Conservation (phyloP, 2,329 filamentous ascomycete species). For the Paraphoma chrysanthemicola region DNA sequence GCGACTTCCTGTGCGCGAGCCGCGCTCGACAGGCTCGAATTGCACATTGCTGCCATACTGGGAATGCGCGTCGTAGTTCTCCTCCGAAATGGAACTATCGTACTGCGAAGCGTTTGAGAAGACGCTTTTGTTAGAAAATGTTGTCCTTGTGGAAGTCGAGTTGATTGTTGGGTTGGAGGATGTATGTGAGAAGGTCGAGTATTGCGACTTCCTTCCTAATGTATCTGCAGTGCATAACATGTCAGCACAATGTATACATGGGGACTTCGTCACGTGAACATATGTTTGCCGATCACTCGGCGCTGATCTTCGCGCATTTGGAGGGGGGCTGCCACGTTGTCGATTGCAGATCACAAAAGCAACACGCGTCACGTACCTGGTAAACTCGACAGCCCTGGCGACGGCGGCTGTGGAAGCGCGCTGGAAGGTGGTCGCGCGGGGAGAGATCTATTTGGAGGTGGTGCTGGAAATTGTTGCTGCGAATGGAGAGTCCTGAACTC, state of each 20-base stretch:
- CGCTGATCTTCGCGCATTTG: conserved; percentile 10
- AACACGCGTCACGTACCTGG: conserved; percentile 25
- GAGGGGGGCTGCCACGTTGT: conserved; percentile 6
- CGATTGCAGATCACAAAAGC: conserved; percentile 15
- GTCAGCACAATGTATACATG: conserved; percentile 7
- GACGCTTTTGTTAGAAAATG: conserved; percentile 25
- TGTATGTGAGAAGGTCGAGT: conserved; percentile 22
- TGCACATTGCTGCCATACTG: conserved; percentile 20
- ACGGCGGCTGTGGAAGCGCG: conserved; percentile 26
- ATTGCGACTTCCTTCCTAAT: conserved; percentile 13
- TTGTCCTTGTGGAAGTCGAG: conserved; percentile 17
- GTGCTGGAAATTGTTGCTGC: conserved; percentile 18
- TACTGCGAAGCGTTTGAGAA: conserved; percentile 25
- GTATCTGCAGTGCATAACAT: conserved; percentile 3
- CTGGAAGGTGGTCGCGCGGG: conserved; percentile 24
- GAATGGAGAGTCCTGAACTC: conserved; percentile 13
- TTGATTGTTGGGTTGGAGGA: conserved; percentile 26
- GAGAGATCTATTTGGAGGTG: conserved; percentile 15
- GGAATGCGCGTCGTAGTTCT: conserved; percentile 12
- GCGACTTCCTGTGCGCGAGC: conserved; percentile 28
- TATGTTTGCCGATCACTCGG: conserved; percentile 1
- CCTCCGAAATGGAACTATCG: conserved; percentile 24
- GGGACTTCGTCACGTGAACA: background rate
- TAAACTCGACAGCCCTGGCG: conserved; percentile 12
- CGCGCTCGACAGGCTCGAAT: conserved; percentile 27